Base-by-base conservation (phyloP, 2,329 filamentous ascomycete genomes). In the Pseudonectria foliicola region DNA sequence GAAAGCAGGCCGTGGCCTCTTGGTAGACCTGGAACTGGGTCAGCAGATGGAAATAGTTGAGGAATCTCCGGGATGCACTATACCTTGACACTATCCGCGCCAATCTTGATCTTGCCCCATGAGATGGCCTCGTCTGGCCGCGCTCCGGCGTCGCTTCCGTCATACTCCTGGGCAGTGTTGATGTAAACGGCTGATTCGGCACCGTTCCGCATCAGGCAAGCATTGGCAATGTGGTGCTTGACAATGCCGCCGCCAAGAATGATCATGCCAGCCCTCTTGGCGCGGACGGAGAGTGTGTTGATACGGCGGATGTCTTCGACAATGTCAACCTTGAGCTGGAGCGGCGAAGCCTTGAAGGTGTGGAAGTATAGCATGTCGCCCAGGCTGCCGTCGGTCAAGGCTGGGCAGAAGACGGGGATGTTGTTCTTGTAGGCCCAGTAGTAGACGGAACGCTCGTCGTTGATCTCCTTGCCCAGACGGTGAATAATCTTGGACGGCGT, bases 301-400 rank as follows among this genome's bases (percentile, higher is more conserved):
- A 98, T 88, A 42, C 75, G 80, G 13, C 92, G 80, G 42, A 98
- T 92, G 54, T 98, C 92, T 54, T 93, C 85, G 14, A 95, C 86
- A 39, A 96, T 87, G 58, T 96, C 92, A 40, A 95, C 77, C 37
- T 81, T 78, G 27, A 98, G 71, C 60, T 90, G 84, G 41, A 69
- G 66, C 4, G 90, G 90, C 2, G 85, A 89, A 0, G 85, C 66
- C 59, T 90, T 92, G 75, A 88, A 98, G 1, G 89, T 94, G 66
- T 98, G 90, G 61, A 98, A 96, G 64, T 95, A 96, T 27, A 98
- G 71, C 92, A 98, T 98, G 60, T 98, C 92, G 5, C 92, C 92
- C 13, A 98, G 65, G 50, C 86, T 94, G 13, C 92, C 92, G 55
- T 98, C 92, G 0, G 92, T 98, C 50, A 98, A 68, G 6, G 92